Evolutionary conservation across 768 basidiomycete genomes (phyloP), one percentile per base, ranked within the genome.

Genomic region (Gelatoporia subvermispora): DNA sequence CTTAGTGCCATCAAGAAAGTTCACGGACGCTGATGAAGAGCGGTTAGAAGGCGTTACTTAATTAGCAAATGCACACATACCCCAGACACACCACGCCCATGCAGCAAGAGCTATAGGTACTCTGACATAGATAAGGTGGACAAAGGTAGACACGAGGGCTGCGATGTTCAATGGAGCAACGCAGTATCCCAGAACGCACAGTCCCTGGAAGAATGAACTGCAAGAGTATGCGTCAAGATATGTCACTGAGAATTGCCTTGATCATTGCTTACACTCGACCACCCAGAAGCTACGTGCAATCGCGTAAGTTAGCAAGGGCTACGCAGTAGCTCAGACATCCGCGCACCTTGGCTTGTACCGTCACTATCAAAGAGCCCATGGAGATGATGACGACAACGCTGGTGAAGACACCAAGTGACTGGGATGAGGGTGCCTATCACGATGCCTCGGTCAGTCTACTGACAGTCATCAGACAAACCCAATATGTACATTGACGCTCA

Each of bases 81-180:
- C 95, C 93, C 93, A 98, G 49, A 96, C 88, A 65, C 85, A 91
- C 95, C 95, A 98, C 34, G 77, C 93, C 87, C 93, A 95, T 11
- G 91, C 88, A 17, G 84, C 74, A 22, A 95, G 65, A 39, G 93
- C 86, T 24, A 98, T 66, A 9, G 95, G 95, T 24, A 84, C 85
- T 48, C 95, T 80, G 49, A 98, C 73, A 69, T 87, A 96, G 42
- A 98, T 85, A 23, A 83, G 69, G 39, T 79, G 87, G 15, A 98
- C 82, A 57, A 95, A 92, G 58, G 84, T 85, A 1, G 91, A 78
- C 39, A 96, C 76, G 24, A 97, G 69, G 2, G 93, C 93, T 7
- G 95, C 94, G 37, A 95, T 81, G 53, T 94, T 79, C 43, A 98
- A 77, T 13, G 95, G 95, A 7, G 93, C 94, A 47, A 97, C 79